Evolutionary conservation across 768 basidiomycete genomes (phyloP).

Genomic region (Pluteus cervinus): DNA sequence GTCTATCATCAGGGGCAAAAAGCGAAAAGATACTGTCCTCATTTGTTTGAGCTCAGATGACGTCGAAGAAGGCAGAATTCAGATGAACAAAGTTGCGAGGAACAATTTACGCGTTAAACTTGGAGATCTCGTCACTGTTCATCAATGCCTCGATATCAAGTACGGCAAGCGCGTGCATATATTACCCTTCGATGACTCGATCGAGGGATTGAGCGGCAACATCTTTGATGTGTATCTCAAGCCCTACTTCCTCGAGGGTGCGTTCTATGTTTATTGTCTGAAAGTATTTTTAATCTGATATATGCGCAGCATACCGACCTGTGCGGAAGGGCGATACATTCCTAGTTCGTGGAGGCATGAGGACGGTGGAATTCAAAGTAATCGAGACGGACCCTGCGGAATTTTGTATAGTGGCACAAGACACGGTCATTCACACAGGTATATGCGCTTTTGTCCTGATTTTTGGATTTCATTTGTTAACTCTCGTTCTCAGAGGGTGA

Average conservation of each 20-base stretch:
- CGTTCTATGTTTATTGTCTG: conserved; percentile 10
- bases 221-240: conserved; percentile 98
- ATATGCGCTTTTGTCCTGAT: conserved; percentile 11
- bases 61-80: conserved; percentile 96
- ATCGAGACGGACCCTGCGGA: conserved; percentile 98
- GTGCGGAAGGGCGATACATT: conserved; percentile 98
- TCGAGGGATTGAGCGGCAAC: conserved; percentile 97
- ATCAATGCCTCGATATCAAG: conserved; percentile 96
- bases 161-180: conserved; percentile 98
- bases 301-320: conserved; percentile 72
- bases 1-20: conserved; percentile 81
- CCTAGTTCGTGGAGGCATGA: conserved; percentile 97
- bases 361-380: conserved; percentile 98
- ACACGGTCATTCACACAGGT: conserved; percentile 96
- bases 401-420: conserved; percentile 98
- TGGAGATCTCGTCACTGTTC: conserved; percentile 92
- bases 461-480: conserved; percentile 10
- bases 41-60: conserved; percentile 95
- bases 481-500: conserved; percentile 70
- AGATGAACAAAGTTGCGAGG: conserved; percentile 99
- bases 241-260: conserved; percentile 97
- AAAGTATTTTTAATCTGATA: conserved; percentile 7
- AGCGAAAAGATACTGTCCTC: conserved; percentile 94
- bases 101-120: conserved; percentile 98
- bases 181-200: conserved; percentile 95